Conservation (phyloP, 169 alveolate genomes). For the Plasmodium knowlesi region DNA sequence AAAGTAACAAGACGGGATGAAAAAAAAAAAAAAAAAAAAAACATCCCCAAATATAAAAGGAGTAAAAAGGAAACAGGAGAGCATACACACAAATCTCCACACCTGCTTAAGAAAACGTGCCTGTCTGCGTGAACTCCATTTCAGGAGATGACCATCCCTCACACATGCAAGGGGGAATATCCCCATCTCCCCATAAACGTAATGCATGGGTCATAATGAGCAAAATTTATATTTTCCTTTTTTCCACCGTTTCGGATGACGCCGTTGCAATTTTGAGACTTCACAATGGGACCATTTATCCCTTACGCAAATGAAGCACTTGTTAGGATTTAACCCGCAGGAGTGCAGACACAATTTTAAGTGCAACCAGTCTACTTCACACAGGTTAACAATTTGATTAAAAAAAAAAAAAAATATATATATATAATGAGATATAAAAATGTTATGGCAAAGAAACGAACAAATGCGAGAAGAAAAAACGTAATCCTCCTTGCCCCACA, state of each 20-base stretch:
- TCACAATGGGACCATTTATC: not conserved
- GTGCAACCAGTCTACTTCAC: not conserved
- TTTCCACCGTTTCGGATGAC: not conserved
- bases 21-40: no score
- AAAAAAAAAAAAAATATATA: not conserved
- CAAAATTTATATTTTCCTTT: not conserved
- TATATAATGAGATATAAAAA: not conserved
- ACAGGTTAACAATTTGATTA: not conserved
- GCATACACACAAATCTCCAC: not conserved
- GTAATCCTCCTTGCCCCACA: not conserved
- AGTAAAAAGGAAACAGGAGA: not conserved
- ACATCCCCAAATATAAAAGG: not conserved
- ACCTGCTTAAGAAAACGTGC: not conserved
- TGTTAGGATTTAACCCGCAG: not conserved
- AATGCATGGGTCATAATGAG: not conserved
- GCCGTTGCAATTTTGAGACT: not conserved
- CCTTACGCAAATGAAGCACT: not conserved
- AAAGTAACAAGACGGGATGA: not conserved
- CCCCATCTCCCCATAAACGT: not conserved
- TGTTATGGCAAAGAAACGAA: not conserved
- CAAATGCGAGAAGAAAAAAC: not conserved
- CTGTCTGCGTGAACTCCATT: not conserved
- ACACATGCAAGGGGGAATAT: not conserved
- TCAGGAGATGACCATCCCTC: not conserved
- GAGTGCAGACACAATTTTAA: not conserved